A percentile compares a stretch with the other conserved stretches of the same genome.
Evolutionary conservation across 176 grass and related monocot species (phyloP).

Genomic region (Poa pratensis): DNA sequence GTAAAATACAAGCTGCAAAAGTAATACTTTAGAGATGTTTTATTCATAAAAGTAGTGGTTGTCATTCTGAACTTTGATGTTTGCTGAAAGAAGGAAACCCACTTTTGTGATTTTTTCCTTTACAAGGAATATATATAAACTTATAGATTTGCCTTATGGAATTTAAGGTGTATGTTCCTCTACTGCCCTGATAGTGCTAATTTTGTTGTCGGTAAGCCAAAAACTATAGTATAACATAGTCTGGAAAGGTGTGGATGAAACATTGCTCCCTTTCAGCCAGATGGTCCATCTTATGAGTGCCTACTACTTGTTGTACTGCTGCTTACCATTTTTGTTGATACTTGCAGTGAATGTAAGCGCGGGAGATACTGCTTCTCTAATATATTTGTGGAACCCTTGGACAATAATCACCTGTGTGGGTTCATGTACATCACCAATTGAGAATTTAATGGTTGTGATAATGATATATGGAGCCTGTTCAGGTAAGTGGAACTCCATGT

Average conservation of each 20-base stretch:
- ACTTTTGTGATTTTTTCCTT: neutral
- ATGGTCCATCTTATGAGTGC: constrained; percentile 29
- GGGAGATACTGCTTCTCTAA: constrained; percentile 84
- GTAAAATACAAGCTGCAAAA: constrained; percentile 9
- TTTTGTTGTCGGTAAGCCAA: neutral
- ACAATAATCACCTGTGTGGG: constrained; percentile 88
- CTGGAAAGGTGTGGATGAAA: constrained; percentile 25
- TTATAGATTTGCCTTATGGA: neutral
- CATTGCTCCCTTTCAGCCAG: neutral
- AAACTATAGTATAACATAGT: neutral
- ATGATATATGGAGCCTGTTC: constrained; percentile 92
- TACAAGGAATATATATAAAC: neutral
- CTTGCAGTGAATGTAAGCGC: constrained; percentile 57
- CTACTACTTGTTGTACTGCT: constrained; percentile 21
- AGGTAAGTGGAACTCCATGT: constrained; percentile 53
- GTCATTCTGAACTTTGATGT: neutral
- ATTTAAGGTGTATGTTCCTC: neutral
- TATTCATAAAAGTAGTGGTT: neutral
- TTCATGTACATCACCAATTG: constrained; percentile 86
- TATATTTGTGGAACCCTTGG: constrained; percentile 98
- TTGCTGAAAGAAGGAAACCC: neutral
- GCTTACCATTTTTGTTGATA: constrained; percentile 27
- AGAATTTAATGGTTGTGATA: constrained; percentile 92
- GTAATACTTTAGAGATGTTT: constrained; percentile 1
- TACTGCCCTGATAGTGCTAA: neutral